phyloP scores from a whole-genome alignment of 2,329 filamentous ascomycete species.

The Phaeosphaeria sp. region DNA sequence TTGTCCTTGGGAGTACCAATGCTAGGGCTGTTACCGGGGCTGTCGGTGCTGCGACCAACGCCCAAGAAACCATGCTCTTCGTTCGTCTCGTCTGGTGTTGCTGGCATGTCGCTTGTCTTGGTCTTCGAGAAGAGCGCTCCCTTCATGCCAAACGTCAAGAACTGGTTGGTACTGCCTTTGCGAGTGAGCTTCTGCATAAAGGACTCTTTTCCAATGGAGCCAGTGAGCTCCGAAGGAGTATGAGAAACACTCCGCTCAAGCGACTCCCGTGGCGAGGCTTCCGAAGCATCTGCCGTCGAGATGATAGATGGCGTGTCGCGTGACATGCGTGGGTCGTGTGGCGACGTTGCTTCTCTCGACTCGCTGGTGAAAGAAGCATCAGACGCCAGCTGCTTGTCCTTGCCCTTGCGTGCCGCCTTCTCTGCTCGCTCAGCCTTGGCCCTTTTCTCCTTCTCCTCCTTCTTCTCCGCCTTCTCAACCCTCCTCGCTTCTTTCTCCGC shows the following conservation, averaged over 20 bases:
- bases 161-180: conserved; percentile 55
- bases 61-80: conserved; percentile 41
- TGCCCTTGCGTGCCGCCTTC: conserved; percentile 44
- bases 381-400: conserved; percentile 34
- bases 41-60: conserved; percentile 35
- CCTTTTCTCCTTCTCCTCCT: conserved; percentile 47
- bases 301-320: conserved; percentile 52
- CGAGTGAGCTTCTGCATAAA: conserved; percentile 59
- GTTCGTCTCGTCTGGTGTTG: conserved; percentile 48
- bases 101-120: conserved; percentile 39
- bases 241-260: conserved; percentile 50
- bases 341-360: conserved; percentile 34
- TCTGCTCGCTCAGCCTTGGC: conserved; percentile 44
- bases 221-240: conserved; percentile 42
- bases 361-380: conserved; percentile 27
- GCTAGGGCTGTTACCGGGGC: conserved; percentile 43
- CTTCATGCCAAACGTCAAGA: conserved; percentile 51
- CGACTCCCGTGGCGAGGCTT: conserved; percentile 47
- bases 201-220: conserved; percentile 50
- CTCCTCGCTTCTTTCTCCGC: conserved; percentile 48
- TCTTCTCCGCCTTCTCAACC: conserved; percentile 41
- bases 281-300: conserved; percentile 46
- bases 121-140: conserved; percentile 39
- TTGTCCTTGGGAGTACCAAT: conserved; percentile 48
- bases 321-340: conserved; percentile 46